Evolutionary conservation across 306 rosid genomes (phyloP).

Genomic region (Castanospermum australe): DNA sequence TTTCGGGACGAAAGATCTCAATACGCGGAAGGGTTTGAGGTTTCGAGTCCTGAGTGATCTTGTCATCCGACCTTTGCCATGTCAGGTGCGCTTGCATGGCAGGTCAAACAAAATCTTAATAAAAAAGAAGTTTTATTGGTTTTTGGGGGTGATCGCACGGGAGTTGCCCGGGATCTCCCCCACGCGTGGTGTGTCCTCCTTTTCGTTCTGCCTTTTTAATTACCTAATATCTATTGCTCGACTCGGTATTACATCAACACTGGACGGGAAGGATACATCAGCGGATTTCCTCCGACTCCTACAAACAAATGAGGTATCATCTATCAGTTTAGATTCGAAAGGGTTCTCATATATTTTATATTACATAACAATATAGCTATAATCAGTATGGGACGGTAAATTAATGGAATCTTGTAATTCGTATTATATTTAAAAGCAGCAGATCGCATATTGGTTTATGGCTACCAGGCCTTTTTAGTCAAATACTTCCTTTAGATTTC

Average conservation of each 20-base stretch:
- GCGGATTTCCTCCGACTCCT: not conserved
- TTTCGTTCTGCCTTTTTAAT: slow-evolving; percentile 26
- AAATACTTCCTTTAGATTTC: too few relatives aligned
- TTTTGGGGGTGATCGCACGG: slow-evolving; percentile 76
- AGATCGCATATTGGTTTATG: not conserved
- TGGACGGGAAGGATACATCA: not conserved
- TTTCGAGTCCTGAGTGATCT: slow-evolving; percentile 34
- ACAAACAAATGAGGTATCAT: slow-evolving; percentile 27
- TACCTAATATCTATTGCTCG: not conserved
- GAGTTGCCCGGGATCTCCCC: slow-evolving; percentile 74
- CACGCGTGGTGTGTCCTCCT: slow-evolving; percentile 50
- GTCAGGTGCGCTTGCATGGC: slow-evolving; percentile 99
- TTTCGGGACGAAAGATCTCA: slow-evolving; percentile 26
- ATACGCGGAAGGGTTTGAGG: slow-evolving; percentile 2
- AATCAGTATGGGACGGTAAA: not conserved
- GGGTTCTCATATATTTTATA: not conserved
- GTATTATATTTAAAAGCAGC: too few relatives aligned
- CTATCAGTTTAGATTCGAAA: not conserved
- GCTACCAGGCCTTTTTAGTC: too few relatives aligned
- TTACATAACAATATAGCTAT: too few relatives aligned
- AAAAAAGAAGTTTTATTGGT: slow-evolving; percentile 47
- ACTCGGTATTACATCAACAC: not conserved
- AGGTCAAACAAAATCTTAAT: slow-evolving; percentile 63
- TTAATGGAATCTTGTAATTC: too few relatives aligned
- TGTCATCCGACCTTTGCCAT: slow-evolving; percentile 99